A percentile compares a stretch with the other conserved stretches of the same genome.
phyloP scores from a whole-genome alignment of 129 eudicot genomes.

The Flaveria linearis region DNA sequence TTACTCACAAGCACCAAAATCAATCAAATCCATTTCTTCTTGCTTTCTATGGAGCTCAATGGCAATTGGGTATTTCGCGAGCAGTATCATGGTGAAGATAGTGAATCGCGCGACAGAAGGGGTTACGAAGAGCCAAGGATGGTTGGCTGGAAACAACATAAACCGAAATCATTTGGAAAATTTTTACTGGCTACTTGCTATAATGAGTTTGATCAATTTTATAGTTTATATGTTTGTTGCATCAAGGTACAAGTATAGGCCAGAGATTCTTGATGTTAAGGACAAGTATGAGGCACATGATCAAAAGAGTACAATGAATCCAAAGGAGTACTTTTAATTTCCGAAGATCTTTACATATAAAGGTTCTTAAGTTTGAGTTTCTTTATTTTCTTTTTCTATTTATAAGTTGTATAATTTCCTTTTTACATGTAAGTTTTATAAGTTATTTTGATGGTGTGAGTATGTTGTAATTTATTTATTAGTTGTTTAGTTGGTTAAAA shows the following conservation, averaged over 20 bases:
- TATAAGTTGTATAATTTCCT: background rate
- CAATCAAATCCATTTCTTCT: slow-evolving; percentile 57
- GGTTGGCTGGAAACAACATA: slow-evolving; percentile 68
- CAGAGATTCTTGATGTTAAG: slow-evolving; percentile 19
- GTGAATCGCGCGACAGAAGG: slow-evolving; percentile 53
- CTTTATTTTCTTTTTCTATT: background rate
- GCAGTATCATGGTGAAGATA: slow-evolving; percentile 50
- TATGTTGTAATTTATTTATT: background rate
- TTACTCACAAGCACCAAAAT: slow-evolving; percentile 56
- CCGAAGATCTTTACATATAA: slow-evolving; percentile 10
- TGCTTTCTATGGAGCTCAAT: slow-evolving; percentile 70
- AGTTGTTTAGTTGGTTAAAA: slow-evolving; percentile 2
- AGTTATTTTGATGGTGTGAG: slow-evolving; percentile 7
- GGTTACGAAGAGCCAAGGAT: slow-evolving; percentile 47
- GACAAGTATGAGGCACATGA: slow-evolving; percentile 26
- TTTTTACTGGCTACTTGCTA: slow-evolving; percentile 62
- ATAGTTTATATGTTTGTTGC: slow-evolving; percentile 50
- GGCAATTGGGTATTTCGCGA: slow-evolving; percentile 61
- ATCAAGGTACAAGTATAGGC: slow-evolving; percentile 60
- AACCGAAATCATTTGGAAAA: slow-evolving; percentile 57
- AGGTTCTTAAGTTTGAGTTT: slow-evolving; percentile 4
- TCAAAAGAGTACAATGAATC: slow-evolving; percentile 9
- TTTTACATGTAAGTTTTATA: slow-evolving; percentile 17
- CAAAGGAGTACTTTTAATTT: slow-evolving; percentile 4
- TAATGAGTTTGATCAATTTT: slow-evolving; percentile 54